A percentile compares a stretch with the other conserved stretches of the same genome.
These are phyloP conservation scores for Suillus decipiens DNA, from an alignment of 768 basidiomycete genomes.

Conservation along the genomic window DNA sequence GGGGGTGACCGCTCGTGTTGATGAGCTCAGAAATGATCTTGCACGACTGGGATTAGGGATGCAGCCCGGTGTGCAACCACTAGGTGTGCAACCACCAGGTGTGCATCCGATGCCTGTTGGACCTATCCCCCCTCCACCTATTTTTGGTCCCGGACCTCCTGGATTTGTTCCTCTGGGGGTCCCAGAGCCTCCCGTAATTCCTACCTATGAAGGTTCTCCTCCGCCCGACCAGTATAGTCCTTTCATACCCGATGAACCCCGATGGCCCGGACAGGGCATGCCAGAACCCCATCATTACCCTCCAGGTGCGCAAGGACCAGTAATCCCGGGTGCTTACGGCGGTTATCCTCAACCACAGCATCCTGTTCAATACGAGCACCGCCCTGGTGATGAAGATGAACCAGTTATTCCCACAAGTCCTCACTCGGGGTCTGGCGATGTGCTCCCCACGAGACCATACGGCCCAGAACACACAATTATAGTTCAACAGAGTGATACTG, in stretches of 20 bases:
- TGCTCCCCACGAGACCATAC: neutral
- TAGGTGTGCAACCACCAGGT: neutral
- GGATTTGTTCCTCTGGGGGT: conserved; percentile 26
- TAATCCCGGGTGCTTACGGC: conserved; percentile 14
- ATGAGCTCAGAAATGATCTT: conserved; percentile 45
- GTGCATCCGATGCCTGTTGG: conserved; percentile 16
- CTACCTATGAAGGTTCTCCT: conserved; percentile 10
- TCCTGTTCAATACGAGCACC: conserved; percentile 15
- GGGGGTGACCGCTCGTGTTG: conserved; percentile 63
- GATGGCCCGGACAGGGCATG: conserved; percentile 19
- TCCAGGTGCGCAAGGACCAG: conserved; percentile 41
- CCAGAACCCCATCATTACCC: conserved; percentile 25
- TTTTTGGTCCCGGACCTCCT: conserved; percentile 20
- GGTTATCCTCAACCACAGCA: conserved; percentile 9
- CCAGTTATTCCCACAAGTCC: conserved; percentile 20
- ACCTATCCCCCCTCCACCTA: conserved; percentile 17
- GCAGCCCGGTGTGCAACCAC: conserved; percentile 36
- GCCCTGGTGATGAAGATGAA: conserved; percentile 18
- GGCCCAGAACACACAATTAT: conserved; percentile 15
- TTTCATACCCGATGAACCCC: conserved; percentile 28
- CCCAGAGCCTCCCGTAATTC: conserved; percentile 26
- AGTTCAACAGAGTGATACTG: neutral
- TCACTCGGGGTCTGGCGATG: neutral
- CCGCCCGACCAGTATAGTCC: conserved; percentile 17
- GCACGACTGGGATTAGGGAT: conserved; percentile 48